Base-by-base conservation (phyloP, 176 grass and related monocot genomes). In the Avena sativa region DNA sequence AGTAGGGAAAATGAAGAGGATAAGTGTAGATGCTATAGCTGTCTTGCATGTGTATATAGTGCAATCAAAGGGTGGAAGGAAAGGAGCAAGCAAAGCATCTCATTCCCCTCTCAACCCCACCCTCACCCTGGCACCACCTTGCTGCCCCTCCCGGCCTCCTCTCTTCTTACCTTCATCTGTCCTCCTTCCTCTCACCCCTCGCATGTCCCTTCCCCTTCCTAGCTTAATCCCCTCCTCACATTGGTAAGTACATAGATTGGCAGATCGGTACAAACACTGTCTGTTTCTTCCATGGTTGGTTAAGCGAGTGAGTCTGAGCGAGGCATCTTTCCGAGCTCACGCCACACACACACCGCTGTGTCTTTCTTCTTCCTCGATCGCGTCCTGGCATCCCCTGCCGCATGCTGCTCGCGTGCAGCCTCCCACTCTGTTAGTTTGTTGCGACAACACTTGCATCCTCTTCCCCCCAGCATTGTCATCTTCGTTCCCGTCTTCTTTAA, bases 1-100 rank as follows among this genome's bases (percentile, higher is more conserved):
- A 34, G 3, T 2, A 1, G n/a, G 53, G 11, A 40, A 12, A 32
- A 21, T 0, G 6, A 19, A 26, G 46, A 48, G 26, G 73, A 28
- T 23, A 61, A 64, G 61, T 12, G 73, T 63, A 12, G 60, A 63
- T 63, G 23, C 60, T 1, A 3, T 48, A 1, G 46, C 46, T 48
- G 46, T 50, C 51, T 30, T 15, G 9, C 25, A 75, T 16, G 11
- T 28, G 64, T 68, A 80, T 57, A 83, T 47, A 46, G 44, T 49
- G 43, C 44, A 74, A 23, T 0, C 23, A 23, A 75, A 51, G 71
- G 20, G n/a, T 16, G 2, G 81, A 90, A 93, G 89, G 73, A 73
- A 83, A 8, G 71, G 76, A 49, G 81, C 80, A 93, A 93, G 91
- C 91, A 93, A 93, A 86, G 91, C 89, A 96, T 96, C 94, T 78